A percentile compares a stretch with the other conserved stretches of the same genome.
Evolutionary conservation across 495 filamentous ascomycete species (phyloP).

Genomic region (Aspergillus baeticus): DNA sequence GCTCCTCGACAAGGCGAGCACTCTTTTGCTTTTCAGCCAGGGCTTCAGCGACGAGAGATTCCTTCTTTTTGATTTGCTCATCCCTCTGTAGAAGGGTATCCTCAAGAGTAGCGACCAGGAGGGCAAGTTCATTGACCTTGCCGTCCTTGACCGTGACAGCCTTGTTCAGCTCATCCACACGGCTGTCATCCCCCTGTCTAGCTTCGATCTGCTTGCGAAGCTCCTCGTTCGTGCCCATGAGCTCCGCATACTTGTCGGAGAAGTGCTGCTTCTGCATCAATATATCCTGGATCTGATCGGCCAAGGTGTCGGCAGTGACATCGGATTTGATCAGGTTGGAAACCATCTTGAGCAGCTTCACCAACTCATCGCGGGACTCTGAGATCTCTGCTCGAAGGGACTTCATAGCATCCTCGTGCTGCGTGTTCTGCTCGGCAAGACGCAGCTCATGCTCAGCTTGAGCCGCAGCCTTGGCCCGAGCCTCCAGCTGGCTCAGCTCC

Average conservation of each 20-base stretch:
- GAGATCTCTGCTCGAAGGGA: constrained; percentile 66
- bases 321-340: constrained; percentile 51
- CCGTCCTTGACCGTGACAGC: constrained; percentile 37
- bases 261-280: constrained; percentile 45
- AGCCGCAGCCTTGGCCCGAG: constrained; percentile 34
- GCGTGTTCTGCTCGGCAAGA: constrained; percentile 45
- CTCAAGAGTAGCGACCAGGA: constrained; percentile 55
- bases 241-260: constrained; percentile 44
- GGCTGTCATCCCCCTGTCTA: constrained; percentile 37
- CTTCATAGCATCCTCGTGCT: constrained; percentile 60
- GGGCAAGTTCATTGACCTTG: constrained; percentile 50
- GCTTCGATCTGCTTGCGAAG: constrained; percentile 56
- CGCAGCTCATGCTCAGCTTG: constrained; percentile 47
- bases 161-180: constrained; percentile 36
- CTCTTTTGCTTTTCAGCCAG: constrained; percentile 74
- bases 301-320: constrained; percentile 41
- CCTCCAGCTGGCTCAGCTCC: constrained; percentile 49
- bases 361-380: constrained; percentile 68
- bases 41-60: constrained; percentile 56
- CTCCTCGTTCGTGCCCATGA: constrained; percentile 42
- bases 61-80: constrained; percentile 71
- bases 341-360: constrained; percentile 54
- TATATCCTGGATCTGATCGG: constrained; percentile 49
- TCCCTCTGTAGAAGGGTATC: constrained; percentile 67
- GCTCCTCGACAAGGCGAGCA: constrained; percentile 85